Conservation (phyloP, 495 filamentous ascomycete species). For the Trichoderma gamsii region DNA sequence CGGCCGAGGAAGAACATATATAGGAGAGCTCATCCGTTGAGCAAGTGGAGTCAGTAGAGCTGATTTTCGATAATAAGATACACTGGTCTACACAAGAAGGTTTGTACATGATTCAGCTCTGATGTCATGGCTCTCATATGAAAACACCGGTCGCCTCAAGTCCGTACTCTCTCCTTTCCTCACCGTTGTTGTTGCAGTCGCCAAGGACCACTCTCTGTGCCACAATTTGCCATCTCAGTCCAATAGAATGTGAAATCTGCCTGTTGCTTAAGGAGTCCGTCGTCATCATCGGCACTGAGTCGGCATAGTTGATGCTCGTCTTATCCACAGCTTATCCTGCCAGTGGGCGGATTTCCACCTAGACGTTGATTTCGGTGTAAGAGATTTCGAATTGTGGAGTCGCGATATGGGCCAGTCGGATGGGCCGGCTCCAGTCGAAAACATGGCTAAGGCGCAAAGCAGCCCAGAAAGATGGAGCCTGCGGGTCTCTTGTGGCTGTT, state of each 20-base stretch:
- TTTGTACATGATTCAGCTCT: constrained; percentile 13
- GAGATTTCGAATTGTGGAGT: not conserved
- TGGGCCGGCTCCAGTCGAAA: not conserved
- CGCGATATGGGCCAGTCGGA: constrained; percentile 4
- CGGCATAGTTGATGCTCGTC: not conserved
- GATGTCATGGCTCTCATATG: constrained; percentile 13
- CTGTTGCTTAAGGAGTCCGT: not conserved
- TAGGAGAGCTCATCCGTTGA: not conserved
- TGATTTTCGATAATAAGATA: constrained; percentile 16
- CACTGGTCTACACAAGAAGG: constrained; percentile 8
- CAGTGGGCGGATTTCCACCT: not conserved
- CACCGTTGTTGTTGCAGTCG: not conserved
- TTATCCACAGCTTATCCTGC: not conserved
- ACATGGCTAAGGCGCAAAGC: not conserved
- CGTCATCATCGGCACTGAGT: not conserved
- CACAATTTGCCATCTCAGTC: not conserved
- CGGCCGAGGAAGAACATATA: not conserved
- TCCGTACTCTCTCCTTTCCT: not conserved
- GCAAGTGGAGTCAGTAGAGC: not conserved
- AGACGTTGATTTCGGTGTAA: not conserved
- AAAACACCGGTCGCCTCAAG: not conserved
- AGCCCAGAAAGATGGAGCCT: not conserved
- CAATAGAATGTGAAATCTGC: not conserved
- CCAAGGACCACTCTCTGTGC: not conserved
- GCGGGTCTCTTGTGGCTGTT: not conserved